Evolutionary conservation across 23 red algal species (phyloP).

Genomic region (Gracilaria domingensis): DNA sequence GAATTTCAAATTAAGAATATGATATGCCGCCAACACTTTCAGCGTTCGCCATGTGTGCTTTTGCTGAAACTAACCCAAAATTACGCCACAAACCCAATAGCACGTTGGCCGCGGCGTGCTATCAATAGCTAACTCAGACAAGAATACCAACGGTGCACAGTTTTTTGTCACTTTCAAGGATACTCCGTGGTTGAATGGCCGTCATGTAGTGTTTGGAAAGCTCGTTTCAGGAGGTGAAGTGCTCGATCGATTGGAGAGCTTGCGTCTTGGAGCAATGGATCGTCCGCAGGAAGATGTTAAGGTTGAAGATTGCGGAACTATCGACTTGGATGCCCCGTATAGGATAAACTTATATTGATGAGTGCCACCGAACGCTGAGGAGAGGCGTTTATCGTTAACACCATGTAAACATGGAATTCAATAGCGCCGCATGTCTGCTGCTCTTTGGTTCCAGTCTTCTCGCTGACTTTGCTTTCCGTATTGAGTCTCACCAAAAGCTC

Average conservation of each 20-base stretch:
- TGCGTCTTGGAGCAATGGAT: constrained; percentile 46
- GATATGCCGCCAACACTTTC: background rate
- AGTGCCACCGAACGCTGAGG: too few relatives aligned
- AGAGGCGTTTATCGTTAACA: too few relatives aligned
- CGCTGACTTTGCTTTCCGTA: too few relatives aligned
- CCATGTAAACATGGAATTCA: too few relatives aligned
- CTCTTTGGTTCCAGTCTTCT: too few relatives aligned
- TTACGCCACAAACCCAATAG: background rate
- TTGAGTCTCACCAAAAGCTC: too few relatives aligned
- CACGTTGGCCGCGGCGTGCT: constrained; percentile 40
- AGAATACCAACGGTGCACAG: constrained; percentile 85
- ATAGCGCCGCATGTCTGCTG: too few relatives aligned
- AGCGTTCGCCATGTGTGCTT: background rate
- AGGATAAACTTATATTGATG: constrained; percentile 1
- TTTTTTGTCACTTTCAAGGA: constrained; percentile 90
- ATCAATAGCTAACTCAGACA: constrained; percentile 92
- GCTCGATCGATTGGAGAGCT: constrained; percentile 42
- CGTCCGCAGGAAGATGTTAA: constrained; percentile 70
- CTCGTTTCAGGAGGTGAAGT: constrained; percentile 67
- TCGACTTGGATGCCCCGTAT: constrained; percentile 69
- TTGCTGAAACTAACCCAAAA: background rate
- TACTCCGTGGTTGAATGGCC: constrained; percentile 90
- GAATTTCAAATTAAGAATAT: constrained; percentile 90
- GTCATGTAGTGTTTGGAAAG: constrained; percentile 93
- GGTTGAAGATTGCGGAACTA: constrained; percentile 82